A percentile compares a stretch with the other conserved stretches of the same genome.
Evolutionary conservation across 2,329 filamentous ascomycete genomes (phyloP).

Genomic region (Metarhizium rileyi): DNA sequence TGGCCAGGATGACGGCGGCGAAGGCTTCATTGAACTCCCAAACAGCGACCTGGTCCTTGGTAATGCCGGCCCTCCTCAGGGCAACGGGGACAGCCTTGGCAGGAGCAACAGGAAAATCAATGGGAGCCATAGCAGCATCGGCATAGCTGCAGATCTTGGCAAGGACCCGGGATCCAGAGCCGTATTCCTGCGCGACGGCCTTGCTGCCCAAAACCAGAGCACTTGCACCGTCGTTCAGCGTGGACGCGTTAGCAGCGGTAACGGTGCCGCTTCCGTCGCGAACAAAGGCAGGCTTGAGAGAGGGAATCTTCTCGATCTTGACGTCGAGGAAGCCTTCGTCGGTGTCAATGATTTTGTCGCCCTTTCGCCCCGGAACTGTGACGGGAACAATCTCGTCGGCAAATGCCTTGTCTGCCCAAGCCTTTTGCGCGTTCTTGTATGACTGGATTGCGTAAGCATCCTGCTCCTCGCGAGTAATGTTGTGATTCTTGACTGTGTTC

Average conservation of each 20-base stretch:
- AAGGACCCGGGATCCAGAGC: conserved; percentile 67
- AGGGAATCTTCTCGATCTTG: conserved; percentile 76
- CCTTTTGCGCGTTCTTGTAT: conserved; percentile 81
- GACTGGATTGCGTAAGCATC: conserved; percentile 84
- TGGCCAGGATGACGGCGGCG: conserved; percentile 88
- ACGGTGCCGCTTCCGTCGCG: conserved; percentile 79
- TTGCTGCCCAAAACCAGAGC: conserved; percentile 79
- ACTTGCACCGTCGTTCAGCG: conserved; percentile 88
- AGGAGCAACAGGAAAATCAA: conserved; percentile 91
- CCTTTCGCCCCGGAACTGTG: conserved; percentile 75
- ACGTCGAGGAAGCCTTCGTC: conserved; percentile 88
- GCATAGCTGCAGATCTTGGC: conserved; percentile 77
- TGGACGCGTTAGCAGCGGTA: conserved; percentile 89
- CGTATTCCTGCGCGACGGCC: conserved; percentile 71
- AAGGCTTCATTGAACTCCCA: conserved; percentile 99
- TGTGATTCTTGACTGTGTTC: conserved; percentile 81
- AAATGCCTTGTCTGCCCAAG: conserved; percentile 76
- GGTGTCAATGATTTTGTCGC: conserved; percentile 64
- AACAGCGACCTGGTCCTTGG: conserved; percentile 79
- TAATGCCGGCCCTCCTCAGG: conserved; percentile 79
- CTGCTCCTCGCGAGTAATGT: conserved; percentile 74
- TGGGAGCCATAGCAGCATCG: conserved; percentile 81
- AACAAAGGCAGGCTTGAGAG: conserved; percentile 84
- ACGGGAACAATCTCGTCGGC: conserved; percentile 85
- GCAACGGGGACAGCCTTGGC: conserved; percentile 87